Evolutionary conservation across 352 stramenopile genomes (phyloP), one percentile per base, ranked within the genome.

Genomic region (Globisporangium perplexum): DNA sequence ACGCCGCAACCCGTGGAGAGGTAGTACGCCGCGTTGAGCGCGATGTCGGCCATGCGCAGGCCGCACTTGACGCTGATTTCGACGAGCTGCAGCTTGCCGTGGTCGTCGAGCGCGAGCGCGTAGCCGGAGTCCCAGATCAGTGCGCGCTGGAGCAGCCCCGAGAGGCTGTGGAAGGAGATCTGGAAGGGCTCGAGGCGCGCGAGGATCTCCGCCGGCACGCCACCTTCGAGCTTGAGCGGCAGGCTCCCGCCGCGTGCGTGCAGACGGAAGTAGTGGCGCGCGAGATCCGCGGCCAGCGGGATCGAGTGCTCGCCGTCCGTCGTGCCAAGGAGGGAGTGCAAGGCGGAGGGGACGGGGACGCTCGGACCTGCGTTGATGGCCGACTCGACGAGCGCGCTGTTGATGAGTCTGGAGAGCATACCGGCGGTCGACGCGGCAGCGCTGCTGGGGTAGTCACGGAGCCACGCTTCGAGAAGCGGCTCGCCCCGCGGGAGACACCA

Each of bases 121-220:
- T 51, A 85, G 0, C 74, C 74, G 5, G 55, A 48, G 42, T 85
- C 74, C 74, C 74, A 85, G 28, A 85, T 51, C 30, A 85, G 39
- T 22, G 74, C 74, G 31, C 67, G 67, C 57, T 85, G 71, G 4
- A 82, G 47, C 18, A 66, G 62, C 2, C 68, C 63, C 1, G 73
- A 73, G 7, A 83, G 63, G 2, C 58, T 28, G 17, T 7, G 30
- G 42, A 58, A 58, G 6, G 52, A 24, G 42, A 68, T 38, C 44
- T 51, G 24, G 44, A 50, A 44, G 11, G 50, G 42, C 14, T 54
- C 45, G 7, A 68, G 50, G 1, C 46, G 48, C 4, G 31, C 18
- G 23, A 60, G 46, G 46, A 63, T 76, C 71, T 86, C 4, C 48
- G 22, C 3, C 72, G 63, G 77, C 6, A 86, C 59, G 1, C 54